Conservation (phyloP, 2,329 filamentous ascomycete genomes). For the Pseudonectria buxi region DNA sequence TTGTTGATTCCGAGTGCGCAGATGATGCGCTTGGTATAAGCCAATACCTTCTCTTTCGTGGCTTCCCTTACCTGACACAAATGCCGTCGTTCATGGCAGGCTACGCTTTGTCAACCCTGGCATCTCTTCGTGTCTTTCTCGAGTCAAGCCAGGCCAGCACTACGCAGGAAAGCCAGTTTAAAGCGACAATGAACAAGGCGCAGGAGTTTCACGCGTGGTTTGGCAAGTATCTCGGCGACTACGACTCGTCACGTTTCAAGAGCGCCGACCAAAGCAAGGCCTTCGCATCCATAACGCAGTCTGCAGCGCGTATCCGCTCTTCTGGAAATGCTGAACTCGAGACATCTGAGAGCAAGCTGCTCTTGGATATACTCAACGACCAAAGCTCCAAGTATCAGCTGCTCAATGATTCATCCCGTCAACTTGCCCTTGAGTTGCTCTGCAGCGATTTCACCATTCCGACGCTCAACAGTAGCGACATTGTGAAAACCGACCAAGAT, state of each 20-base stretch:
- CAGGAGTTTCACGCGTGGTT: constrained; percentile 76
- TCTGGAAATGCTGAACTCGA: constrained; percentile 63
- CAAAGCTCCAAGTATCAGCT: constrained; percentile 55
- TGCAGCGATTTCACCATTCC: constrained; percentile 65
- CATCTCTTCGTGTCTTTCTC: constrained; percentile 71
- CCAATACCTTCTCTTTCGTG: constrained; percentile 71
- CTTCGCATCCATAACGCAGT: constrained; percentile 61
- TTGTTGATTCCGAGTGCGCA: constrained; percentile 79
- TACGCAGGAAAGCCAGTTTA: constrained; percentile 78
- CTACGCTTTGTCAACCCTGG: constrained; percentile 69
- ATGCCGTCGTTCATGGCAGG: constrained; percentile 74
- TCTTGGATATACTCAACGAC: constrained; percentile 75
- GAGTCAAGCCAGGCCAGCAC: constrained; percentile 69
- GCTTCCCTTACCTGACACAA: constrained; percentile 55
- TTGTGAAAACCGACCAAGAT: constrained; percentile 60
- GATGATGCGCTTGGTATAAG: constrained; percentile 84
- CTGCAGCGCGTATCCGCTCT: constrained; percentile 60
- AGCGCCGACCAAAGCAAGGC: constrained; percentile 43
- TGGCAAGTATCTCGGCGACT: constrained; percentile 57
- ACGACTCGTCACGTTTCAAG: constrained; percentile 47
- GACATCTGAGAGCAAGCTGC: constrained; percentile 69
- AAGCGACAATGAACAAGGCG: constrained; percentile 68
- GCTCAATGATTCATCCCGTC: constrained; percentile 62
- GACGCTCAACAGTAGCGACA: constrained; percentile 43
- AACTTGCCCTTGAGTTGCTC: constrained; percentile 64